Evolutionary conservation across 2,329 filamentous ascomycete species (phyloP), one percentile per base, ranked within the genome.

Genomic region (Penicillium sp.): DNA sequence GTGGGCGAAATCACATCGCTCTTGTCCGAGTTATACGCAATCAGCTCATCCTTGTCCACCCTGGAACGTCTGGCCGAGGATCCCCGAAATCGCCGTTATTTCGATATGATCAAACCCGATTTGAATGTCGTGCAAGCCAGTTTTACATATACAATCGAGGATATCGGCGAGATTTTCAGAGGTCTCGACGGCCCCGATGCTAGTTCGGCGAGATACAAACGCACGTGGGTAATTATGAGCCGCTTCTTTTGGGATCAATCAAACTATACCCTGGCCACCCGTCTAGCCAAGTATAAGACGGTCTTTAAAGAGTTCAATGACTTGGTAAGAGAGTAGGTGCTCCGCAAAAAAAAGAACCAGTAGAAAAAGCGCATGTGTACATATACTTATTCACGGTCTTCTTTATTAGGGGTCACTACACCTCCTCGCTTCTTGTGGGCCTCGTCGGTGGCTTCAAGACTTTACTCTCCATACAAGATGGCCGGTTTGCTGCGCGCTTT

Each of bases 1-100:
- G 75, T 79, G 35, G 77, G 79, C 33, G 79, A 83, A 43, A 82
- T 86, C 63, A 82, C 82, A 25, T 75, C 75, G 33, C 70, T 82
- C 29, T 81, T 86, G 52, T 78, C 80, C 54, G 78, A 83, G 59
- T 76, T 86, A 25, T 84, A 82, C 66, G 77, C 77, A 51, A 81
- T 86, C 67, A 82, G 81, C 55, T 75, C 78, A 48, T 75, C 74
- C 9, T 73, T 87, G 25, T 78, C 78, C 45, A 73, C 73, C 42
- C 71, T 86, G 39, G 76, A 82, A 42, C 73, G 74, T 49, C 70
- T 78, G 29, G 70, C 81, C 31, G 71, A 73, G 15, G 69, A 75
- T 56, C 72, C 73, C 29, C 73, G 68, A 17, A 76, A 78, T 67
- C 73, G 67, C 21, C 66, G 69, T 39, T 73, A 71, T 29, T 74